Base-by-base conservation (phyloP, 2,329 filamentous ascomycete species). In the Fusarium domesticum region DNA sequence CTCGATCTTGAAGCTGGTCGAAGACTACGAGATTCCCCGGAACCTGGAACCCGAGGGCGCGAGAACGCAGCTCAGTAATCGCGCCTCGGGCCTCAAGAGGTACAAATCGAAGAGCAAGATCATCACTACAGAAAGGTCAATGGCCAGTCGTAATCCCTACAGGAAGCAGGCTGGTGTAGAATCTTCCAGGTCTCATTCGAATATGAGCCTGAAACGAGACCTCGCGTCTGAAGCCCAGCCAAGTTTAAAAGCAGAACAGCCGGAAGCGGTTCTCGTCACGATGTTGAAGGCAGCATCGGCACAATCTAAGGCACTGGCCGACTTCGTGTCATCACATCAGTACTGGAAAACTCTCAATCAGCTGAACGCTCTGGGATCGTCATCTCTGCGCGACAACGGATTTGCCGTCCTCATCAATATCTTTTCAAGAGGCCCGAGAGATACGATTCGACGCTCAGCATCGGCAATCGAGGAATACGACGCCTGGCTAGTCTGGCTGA, bases 271-370 rank as follows among this genome's bases (percentile, higher is more conserved):
- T 5, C 69, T 89, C 10, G 75, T 88, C 32, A 76, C 79, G 1
- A 90, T 91, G 84, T 77, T 91, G 19, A 83, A 85, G 52, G 84
- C 85, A 15, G 88, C 88, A 14, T 87, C 86, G 54, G 76, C 83
- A 1, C 85, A 89, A 62, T 90, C 87, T 43, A 83, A 87, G 56
- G 82, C 85, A 18, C 81, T 87, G 48, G 87, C 86, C 0, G 89
- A 95, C 62, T 96, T 90, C 58, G 82, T 93, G 38, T 85, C 85
- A 20, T 86, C 89, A 1, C 88, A 95, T 56, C 77, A 88, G 39
- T 96, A 92, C 71, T 92, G 87, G 83, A 87, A 85, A 62, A 90
- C 89, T 0, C 70, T 92, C 19, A 82, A 87, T 48, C 85, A 89
- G 50, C 75, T 95, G 15, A 80, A 81, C 55, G 76, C 76, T 42